Evolutionary conservation across 805 yeast genomes (phyloP).

Genomic region (Candida sakaeoensis): DNA sequence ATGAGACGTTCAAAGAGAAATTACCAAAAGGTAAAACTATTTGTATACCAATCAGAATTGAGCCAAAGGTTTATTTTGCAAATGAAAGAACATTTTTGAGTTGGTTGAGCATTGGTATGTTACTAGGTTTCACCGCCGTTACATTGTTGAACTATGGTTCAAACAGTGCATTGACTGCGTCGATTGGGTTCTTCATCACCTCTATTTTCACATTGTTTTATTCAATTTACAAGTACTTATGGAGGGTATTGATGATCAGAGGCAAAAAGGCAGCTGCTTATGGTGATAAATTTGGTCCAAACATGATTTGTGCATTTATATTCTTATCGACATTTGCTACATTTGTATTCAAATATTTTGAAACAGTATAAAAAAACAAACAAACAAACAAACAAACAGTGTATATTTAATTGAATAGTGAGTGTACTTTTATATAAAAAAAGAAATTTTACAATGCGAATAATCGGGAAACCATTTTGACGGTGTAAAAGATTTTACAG

Average conservation of each 20-base stretch:
- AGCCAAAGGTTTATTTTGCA: constrained; percentile 98
- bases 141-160: constrained; percentile 84
- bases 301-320: constrained; percentile 70
- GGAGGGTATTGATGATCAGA: constrained; percentile 81
- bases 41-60: constrained; percentile 92
- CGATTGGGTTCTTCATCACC: constrained; percentile 80
- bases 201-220: constrained; percentile 72
- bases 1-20: constrained; percentile 43
- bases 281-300: constrained; percentile 87
- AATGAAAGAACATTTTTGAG: constrained; percentile 92
- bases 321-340: constrained; percentile 65
- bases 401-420: too few relatives aligned
- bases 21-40: constrained; percentile 90
- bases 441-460: background rate
- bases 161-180: constrained; percentile 66
- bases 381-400: background rate
- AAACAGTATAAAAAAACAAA: constrained; percentile 13
- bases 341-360: constrained; percentile 49
- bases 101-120: constrained; percentile 89
- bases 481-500: background rate
- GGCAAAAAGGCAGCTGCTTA: constrained; percentile 78
- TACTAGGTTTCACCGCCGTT: constrained; percentile 85
- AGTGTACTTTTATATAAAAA: background rate
- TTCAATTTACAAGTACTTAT: constrained; percentile 68
- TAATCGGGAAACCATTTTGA: background rate